Base-by-base conservation (phyloP, 108 stramenopile genomes). In the Tribonema minus region DNA sequence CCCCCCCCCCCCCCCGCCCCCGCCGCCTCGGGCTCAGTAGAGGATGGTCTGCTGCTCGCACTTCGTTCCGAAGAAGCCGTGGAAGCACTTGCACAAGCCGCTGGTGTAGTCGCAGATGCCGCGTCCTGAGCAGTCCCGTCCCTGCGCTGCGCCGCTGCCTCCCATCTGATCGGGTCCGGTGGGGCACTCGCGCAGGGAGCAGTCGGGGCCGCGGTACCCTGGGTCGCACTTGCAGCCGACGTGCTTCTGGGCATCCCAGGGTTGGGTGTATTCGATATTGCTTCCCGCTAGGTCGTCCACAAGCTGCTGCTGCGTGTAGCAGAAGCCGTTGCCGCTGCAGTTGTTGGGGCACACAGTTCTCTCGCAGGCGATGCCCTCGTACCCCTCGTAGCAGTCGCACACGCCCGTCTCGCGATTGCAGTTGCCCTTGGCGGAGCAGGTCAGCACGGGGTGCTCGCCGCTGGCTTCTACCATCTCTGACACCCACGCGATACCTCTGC, bases 121-220 rank as follows among this genome's bases (percentile, higher is more conserved):
- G 66, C 91, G 90, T 33, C 91, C 91, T 15, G 90, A 90, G 88
- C 92, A 92, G 69, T 92, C 92, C 23, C 91, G 88, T 59, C 91
- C 91, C 83, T 88, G 66, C 7, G 46, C 20, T 34, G 66, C 69
- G 38, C 91, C 91, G 70, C 83, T 78, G 37, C 91, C 91, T 29
- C 77, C 79, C 69, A 92, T 80, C 38, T 89, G 75, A 64, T 92
- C 91, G 12, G 64, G 58, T 20, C 90, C 91, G 1, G 91, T 90
- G 26, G 91, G 91, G 64, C 91, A 92, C 81, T 92, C 91, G 72
- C 86, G 88, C 0, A 84, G 67, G 29, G 86, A 88, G 82, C 93
- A 93, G 86, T 93, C 93, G 2, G 91, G 87, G 27, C 93, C 93
- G 77, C 90, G 89, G 79, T 78, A 93, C 27, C 92, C 93, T 20